phyloP scores from a whole-genome alignment of 2,329 filamentous ascomycete genomes.

The Colletotrichum plurivorum region DNA sequence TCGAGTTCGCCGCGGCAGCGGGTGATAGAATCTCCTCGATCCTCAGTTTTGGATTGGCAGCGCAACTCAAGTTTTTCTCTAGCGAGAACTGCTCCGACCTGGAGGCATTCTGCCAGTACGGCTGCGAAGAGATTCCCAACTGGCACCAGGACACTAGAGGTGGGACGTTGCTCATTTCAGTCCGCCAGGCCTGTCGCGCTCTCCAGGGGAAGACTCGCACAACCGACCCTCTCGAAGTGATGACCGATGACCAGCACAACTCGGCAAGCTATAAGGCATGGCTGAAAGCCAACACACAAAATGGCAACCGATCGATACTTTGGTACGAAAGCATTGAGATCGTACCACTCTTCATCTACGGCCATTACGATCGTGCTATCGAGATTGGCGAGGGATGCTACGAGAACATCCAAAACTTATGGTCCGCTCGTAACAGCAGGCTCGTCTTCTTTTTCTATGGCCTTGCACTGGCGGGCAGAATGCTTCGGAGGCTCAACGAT shows the following conservation, averaged over 20 bases:
- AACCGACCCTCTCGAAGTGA: slow-evolving; percentile 66
- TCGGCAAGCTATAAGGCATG: slow-evolving; percentile 71
- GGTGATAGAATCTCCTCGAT: slow-evolving; percentile 82
- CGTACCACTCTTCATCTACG: slow-evolving; percentile 73
- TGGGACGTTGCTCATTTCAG: slow-evolving; percentile 76
- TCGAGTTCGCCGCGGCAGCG: slow-evolving; percentile 75
- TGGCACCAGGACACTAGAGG: slow-evolving; percentile 81
- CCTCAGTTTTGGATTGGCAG: slow-evolving; percentile 77
- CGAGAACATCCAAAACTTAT: slow-evolving; percentile 64
- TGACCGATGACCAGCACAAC: slow-evolving; percentile 79
- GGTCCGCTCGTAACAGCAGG: slow-evolving; percentile 72
- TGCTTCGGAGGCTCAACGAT: slow-evolving; percentile 65
- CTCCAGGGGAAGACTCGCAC: slow-evolving; percentile 80
- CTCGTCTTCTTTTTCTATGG: slow-evolving; percentile 73
- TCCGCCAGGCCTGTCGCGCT: slow-evolving; percentile 77
- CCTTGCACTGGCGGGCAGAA: slow-evolving; percentile 66
- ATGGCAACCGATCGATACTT: slow-evolving; percentile 74
- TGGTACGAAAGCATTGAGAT: slow-evolving; percentile 79
- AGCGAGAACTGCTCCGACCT: slow-evolving; percentile 79
- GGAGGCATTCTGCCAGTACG: slow-evolving; percentile 78
- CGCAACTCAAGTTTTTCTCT: slow-evolving; percentile 77
- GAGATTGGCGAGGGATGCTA: slow-evolving; percentile 68
- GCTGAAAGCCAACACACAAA: slow-evolving; percentile 65
- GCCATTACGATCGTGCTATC: slow-evolving; percentile 72
- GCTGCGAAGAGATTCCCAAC: slow-evolving; percentile 80